These are phyloP conservation scores for Martiniozyma asiatica DNA, from an alignment of 1,139 yeast species.

Conservation along the genomic window DNA sequence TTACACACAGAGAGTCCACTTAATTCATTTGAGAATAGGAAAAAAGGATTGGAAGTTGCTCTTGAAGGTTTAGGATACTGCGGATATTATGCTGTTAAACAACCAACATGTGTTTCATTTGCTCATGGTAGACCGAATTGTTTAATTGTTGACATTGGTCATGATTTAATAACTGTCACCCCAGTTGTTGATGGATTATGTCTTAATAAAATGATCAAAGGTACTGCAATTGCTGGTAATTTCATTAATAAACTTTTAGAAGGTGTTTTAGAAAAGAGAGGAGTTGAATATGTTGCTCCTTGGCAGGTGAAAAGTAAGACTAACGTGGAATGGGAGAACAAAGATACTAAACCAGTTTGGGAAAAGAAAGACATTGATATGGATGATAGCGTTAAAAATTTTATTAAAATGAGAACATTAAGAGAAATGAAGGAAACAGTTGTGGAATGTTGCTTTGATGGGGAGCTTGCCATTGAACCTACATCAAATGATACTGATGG, in stretches of 20 bases:
- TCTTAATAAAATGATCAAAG: constrained; percentile 56
- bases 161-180: constrained; percentile 69
- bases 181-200: constrained; percentile 94
- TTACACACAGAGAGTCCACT: constrained; percentile 79
- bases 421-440: constrained; percentile 58
- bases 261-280: constrained; percentile 17
- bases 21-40: constrained; percentile 62
- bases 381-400: constrained; percentile 29
- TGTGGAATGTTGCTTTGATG: constrained; percentile 17
- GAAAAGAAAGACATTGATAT: constrained; percentile 25
- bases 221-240: constrained; percentile 56
- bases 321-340: constrained; percentile 21
- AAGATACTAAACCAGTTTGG: constrained; percentile 16
- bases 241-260: constrained; percentile 35
- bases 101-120: constrained; percentile 84
- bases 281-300: constrained; percentile 22
- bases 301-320: constrained; percentile 27
- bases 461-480: constrained; percentile 9
- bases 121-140: constrained; percentile 93
- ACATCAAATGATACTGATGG: not conserved
- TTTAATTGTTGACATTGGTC: constrained; percentile 86
- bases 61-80: constrained; percentile 69
- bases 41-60: constrained; percentile 61
- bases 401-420: constrained; percentile 23
- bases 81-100: constrained; percentile 75